phyloP scores from a whole-genome alignment of 2,329 filamentous ascomycete genomes.

The Ascochyta pisi region DNA sequence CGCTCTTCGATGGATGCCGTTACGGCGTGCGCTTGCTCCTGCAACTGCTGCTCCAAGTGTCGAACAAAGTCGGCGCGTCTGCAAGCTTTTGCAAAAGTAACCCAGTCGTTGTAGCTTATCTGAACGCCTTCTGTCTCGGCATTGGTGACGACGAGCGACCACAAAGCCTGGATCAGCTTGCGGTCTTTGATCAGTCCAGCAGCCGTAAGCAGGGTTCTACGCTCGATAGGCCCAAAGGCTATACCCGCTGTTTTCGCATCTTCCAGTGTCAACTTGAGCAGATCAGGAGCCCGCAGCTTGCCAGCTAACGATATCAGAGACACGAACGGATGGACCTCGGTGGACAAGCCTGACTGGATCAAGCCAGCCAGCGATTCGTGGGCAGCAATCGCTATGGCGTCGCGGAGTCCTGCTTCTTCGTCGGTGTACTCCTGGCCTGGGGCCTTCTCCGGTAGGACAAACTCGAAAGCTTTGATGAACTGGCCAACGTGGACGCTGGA shows the following conservation, averaged over 20 bases:
- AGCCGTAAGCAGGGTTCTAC: constrained; percentile 35
- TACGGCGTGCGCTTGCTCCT: constrained; percentile 34
- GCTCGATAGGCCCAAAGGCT: constrained; percentile 29
- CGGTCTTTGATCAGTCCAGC: constrained; percentile 37
- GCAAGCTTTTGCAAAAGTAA: constrained; percentile 42
- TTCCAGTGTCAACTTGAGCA: constrained; percentile 33
- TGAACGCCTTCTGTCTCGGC: constrained; percentile 31
- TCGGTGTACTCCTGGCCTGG: constrained; percentile 26
- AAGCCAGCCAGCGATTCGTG: constrained; percentile 34
- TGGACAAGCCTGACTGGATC: constrained; percentile 38
- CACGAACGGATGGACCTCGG: constrained; percentile 28
- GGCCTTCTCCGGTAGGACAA: constrained; percentile 30
- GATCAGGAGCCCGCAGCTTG: constrained; percentile 30
- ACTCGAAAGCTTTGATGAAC: constrained; percentile 46
- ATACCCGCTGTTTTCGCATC: constrained; percentile 31
- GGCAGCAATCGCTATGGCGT: constrained; percentile 31
- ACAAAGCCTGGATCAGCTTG: constrained; percentile 38
- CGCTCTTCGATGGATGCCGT: constrained; percentile 18
- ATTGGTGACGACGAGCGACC: constrained; percentile 33
- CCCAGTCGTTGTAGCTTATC: constrained; percentile 41
- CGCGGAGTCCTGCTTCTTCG: constrained; percentile 29
- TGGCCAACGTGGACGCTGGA: constrained; percentile 46
- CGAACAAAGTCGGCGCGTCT: constrained; percentile 25
- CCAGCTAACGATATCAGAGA: constrained; percentile 43
- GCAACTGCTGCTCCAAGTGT: constrained; percentile 38